These are phyloP conservation scores for Pyrus bretschneideri DNA, from an alignment of 306 rosid species.

Conservation along the genomic window DNA sequence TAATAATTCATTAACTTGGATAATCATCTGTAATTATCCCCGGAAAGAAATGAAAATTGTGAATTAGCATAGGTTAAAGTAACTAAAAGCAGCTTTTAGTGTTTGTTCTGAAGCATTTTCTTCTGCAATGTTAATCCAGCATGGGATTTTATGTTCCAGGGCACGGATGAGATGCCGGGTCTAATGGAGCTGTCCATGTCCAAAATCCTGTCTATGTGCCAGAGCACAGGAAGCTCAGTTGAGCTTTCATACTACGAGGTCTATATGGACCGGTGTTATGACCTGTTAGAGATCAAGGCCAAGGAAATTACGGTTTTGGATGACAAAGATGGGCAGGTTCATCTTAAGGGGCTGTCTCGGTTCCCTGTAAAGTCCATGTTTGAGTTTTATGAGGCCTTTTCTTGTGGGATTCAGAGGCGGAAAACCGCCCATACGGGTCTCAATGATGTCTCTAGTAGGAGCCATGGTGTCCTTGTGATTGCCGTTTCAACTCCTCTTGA, in stretches of 20 bases:
- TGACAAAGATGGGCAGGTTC: conserved; percentile 82
- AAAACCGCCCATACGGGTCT: conserved; percentile 80
- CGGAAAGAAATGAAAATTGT: background rate
- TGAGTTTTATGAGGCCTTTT: conserved; percentile 54
- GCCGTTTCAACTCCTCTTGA: conserved; percentile 43
- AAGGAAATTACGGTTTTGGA: conserved; percentile 72
- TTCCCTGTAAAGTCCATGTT: conserved; percentile 51
- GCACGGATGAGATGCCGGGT: conserved; percentile 72
- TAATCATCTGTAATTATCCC: background rate
- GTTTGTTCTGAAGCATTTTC: background rate
- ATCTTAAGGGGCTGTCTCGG: conserved; percentile 71
- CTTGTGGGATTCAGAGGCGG: conserved; percentile 63
- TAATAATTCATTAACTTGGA: background rate
- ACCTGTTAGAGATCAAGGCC: conserved; percentile 70
- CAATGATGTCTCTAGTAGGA: conserved; percentile 91
- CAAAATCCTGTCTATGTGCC: conserved; percentile 48
- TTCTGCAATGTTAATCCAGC: background rate
- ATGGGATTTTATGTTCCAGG: conserved; percentile 43
- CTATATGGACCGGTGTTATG: conserved; percentile 83
- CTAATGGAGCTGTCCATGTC: conserved; percentile 74
- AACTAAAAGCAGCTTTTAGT: background rate
- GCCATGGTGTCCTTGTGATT: conserved; percentile 88
- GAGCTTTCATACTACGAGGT: conserved; percentile 85
- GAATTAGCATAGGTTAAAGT: background rate
- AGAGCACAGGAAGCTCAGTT: conserved; percentile 44